These are phyloP conservation scores for Aspergillus fischeri DNA, from an alignment of 2,329 filamentous ascomycete species.

Conservation along the genomic window DNA sequence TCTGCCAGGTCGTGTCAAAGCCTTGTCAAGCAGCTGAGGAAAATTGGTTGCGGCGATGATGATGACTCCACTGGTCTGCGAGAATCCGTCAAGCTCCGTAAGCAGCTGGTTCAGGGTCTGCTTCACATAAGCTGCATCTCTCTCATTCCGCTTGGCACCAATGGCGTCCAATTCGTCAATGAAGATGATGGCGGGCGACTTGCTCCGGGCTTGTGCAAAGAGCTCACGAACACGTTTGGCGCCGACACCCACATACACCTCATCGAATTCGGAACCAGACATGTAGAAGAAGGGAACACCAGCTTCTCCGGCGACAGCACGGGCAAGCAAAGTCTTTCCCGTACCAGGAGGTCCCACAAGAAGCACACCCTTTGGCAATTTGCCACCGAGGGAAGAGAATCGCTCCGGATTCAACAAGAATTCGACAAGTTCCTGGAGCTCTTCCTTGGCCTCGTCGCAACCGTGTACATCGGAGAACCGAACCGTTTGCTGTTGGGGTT, in stretches of 20 bases:
- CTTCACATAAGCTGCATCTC: constrained; percentile 91
- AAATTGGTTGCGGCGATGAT: constrained; percentile 97
- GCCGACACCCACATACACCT: constrained; percentile 95
- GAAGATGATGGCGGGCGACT: constrained; percentile 90
- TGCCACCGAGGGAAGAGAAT: constrained; percentile 90
- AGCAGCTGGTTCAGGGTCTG: constrained; percentile 96
- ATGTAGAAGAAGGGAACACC: constrained; percentile 99
- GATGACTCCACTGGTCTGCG: constrained; percentile 89
- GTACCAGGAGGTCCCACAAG: constrained; percentile 94
- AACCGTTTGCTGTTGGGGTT: constrained; percentile 86
- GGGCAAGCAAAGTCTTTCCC: constrained; percentile 91
- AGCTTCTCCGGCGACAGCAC: constrained; percentile 93
- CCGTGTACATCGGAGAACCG: constrained; percentile 93
- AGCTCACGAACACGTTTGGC: constrained; percentile 93
- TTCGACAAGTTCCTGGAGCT: constrained; percentile 93
- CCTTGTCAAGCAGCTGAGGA: constrained; percentile 89
- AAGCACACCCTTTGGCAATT: constrained; percentile 93
- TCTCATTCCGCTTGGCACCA: constrained; percentile 85
- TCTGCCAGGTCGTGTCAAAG: constrained; percentile 85
- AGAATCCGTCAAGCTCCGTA: constrained; percentile 95
- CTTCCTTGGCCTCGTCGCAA: constrained; percentile 96
- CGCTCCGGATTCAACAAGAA: constrained; percentile 90
- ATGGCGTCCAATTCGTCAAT: constrained; percentile 94
- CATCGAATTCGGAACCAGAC: constrained; percentile 98
- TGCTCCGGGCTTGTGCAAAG: constrained; percentile 75